Evolutionary conservation across 1,139 yeast species (phyloP).

Genomic region (Taphrina wiesneri): DNA sequence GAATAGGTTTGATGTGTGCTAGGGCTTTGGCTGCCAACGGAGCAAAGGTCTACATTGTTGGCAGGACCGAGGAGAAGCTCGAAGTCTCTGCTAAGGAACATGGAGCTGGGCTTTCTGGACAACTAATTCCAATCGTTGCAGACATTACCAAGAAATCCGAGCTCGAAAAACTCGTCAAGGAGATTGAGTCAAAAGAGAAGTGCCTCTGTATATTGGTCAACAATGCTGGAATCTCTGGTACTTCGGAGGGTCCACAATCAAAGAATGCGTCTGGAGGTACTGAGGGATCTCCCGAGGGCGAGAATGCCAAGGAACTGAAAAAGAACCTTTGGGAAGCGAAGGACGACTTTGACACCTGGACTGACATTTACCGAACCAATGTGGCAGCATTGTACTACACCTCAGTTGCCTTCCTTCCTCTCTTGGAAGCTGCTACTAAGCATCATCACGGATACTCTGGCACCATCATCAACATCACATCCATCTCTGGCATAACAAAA

Average conservation of each 20-base stretch:
- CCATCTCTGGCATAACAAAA: conserved; percentile 32
- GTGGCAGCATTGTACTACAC: conserved; percentile 38
- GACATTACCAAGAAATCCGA: conserved; percentile 40
- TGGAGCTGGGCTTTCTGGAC: conserved; percentile 42
- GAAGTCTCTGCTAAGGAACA: conserved; percentile 46
- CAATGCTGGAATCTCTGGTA: conserved; percentile 40
- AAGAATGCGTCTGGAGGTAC: conserved; percentile 23
- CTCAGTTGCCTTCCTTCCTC: conserved; percentile 30
- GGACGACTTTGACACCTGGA: conserved; percentile 23
- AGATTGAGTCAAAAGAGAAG: conserved; percentile 38
- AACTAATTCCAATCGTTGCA: conserved; percentile 38
- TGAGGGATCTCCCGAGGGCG: conserved; percentile 23
- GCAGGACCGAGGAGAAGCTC: conserved; percentile 49
- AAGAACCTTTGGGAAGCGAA: conserved; percentile 11
- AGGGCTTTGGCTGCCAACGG: conserved; percentile 44
- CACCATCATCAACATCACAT: conserved; percentile 30
- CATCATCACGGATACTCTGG: conserved; percentile 31
- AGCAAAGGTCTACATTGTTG: conserved; percentile 52
- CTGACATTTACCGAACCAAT: conserved; percentile 28
- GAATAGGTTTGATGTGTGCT: conserved; percentile 39
- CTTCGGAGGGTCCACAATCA: conserved; percentile 21
- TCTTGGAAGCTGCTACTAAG: conserved; percentile 22
- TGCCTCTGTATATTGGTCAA: conserved; percentile 40
- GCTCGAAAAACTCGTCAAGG: conserved; percentile 33
- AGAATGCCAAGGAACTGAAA: conserved; percentile 25